Evolutionary conservation across 1,284 basidiomycete species (phyloP).

Genomic region (Heliocybe sulcata): DNA sequence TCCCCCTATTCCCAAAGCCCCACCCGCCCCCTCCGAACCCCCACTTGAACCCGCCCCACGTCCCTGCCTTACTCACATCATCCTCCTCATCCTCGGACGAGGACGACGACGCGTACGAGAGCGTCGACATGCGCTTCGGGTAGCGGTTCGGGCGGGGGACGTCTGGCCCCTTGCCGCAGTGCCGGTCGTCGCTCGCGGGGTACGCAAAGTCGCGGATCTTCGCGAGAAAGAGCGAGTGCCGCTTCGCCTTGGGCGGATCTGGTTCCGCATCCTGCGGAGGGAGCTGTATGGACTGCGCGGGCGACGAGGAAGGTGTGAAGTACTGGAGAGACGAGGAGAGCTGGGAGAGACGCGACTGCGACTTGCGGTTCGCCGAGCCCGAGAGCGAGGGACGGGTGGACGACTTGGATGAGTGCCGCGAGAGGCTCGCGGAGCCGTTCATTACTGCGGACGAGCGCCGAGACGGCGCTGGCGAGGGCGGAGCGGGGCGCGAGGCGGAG

Average conservation of each 20-base stretch:
- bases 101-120: conserved; percentile 21
- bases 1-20: background rate
- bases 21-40: background rate
- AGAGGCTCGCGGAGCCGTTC: conserved; percentile 16
- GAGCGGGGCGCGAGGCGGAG: conserved; percentile 54
- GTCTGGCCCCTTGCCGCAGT: conserved; percentile 43
- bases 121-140: conserved; percentile 25
- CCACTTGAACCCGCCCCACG: background rate
- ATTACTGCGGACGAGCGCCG: conserved; percentile 38
- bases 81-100: conserved; percentile 21
- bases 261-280: conserved; percentile 3
- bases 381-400: conserved; percentile 14
- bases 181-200: conserved; percentile 40
- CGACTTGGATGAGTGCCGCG: conserved; percentile 19
- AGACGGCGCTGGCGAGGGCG: conserved; percentile 55
- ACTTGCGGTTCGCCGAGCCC: conserved; percentile 15
- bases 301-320: conserved; percentile 1
- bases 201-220: conserved; percentile 63
- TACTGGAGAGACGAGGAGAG: conserved; percentile 5
- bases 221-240: conserved; percentile 24
- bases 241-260: conserved; percentile 11
- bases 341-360: conserved; percentile 18
- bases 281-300: background rate
- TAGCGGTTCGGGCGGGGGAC: conserved; percentile 44
- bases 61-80: background rate